A percentile compares a stretch with the other conserved stretches of the same genome.
These are phyloP conservation scores for Solanum stenotomum DNA, from an alignment of 257 asterid genomes.

Conservation along the genomic window DNA sequence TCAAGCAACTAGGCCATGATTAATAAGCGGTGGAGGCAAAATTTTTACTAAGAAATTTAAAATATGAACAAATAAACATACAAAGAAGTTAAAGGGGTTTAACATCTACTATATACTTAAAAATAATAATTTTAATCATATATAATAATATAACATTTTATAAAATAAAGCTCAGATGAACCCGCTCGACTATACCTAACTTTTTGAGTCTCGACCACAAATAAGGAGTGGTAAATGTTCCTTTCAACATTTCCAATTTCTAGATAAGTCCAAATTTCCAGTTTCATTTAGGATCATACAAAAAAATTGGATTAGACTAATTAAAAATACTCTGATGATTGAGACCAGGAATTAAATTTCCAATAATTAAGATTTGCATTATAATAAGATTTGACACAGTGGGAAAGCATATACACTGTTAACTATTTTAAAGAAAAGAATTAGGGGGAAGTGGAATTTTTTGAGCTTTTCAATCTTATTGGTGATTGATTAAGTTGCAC, in stretches of 20 bases:
- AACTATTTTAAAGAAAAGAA: neutral
- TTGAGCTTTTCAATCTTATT: conserved; percentile 5
- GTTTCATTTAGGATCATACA: neutral
- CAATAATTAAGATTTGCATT: neutral
- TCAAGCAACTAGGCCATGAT: conserved; percentile 2
- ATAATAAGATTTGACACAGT: neutral
- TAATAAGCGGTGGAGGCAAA: accelerated
- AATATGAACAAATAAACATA: neutral
- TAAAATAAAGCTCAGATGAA: neutral
- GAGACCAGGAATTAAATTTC: conserved; percentile 1
- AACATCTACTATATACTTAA: accelerated
- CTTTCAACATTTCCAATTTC: conserved; percentile 8
- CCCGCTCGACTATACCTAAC: too few species aligned
- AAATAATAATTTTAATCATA: neutral
- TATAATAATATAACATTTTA: accelerated
- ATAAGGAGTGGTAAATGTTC: neutral
- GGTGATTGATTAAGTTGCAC: conserved; percentile 14
- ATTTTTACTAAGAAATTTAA: neutral
- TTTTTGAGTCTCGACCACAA: neutral
- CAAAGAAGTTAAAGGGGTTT: neutral
- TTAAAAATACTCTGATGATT: neutral
- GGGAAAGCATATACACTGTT: conserved; percentile 12
- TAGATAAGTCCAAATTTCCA: neutral
- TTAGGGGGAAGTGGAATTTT: conserved; percentile 7
- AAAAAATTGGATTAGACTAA: neutral